These are phyloP conservation scores for Herpotrichia juniperi DNA, from an alignment of 2,329 filamentous ascomycete species.

Conservation along the genomic window DNA sequence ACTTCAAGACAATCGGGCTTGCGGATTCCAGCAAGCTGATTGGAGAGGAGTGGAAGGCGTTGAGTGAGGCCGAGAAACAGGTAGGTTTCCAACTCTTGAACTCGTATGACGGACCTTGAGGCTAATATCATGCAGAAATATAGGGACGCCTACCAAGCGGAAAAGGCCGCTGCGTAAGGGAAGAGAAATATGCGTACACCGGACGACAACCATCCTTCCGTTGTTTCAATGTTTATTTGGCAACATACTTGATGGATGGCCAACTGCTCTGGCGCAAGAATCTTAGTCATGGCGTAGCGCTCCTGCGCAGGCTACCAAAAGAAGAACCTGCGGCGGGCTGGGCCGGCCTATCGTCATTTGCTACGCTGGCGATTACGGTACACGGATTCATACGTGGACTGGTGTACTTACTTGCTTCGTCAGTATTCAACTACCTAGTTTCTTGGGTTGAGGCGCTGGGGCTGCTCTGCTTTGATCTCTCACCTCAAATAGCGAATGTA, in stretches of 20 bases:
- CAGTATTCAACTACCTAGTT: not conserved
- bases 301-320: not conserved
- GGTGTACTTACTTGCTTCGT: not conserved
- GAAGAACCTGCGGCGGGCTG: not conserved
- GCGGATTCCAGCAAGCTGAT: slow-evolving; percentile 51
- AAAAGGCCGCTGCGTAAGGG: not conserved
- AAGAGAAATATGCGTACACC: not conserved
- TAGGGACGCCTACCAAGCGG: not conserved
- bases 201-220: not conserved
- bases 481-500: no score
- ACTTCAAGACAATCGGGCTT: slow-evolving; percentile 55
- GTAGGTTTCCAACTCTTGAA: slow-evolving; percentile 34
- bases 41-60: slow-evolving; percentile 54
- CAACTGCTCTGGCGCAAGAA: not conserved
- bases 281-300: not conserved
- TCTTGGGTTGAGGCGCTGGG: not conserved
- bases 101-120: not conserved
- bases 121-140: not conserved
- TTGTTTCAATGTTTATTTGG: not conserved
- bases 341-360: not conserved
- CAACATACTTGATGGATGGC: not conserved
- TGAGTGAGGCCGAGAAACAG: slow-evolving; percentile 56
- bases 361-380: not conserved
- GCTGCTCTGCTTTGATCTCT: not conserved
- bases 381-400: not conserved